Evolutionary conservation across 805 yeast genomes (phyloP).

Genomic region (Geotrichum ghanense): DNA sequence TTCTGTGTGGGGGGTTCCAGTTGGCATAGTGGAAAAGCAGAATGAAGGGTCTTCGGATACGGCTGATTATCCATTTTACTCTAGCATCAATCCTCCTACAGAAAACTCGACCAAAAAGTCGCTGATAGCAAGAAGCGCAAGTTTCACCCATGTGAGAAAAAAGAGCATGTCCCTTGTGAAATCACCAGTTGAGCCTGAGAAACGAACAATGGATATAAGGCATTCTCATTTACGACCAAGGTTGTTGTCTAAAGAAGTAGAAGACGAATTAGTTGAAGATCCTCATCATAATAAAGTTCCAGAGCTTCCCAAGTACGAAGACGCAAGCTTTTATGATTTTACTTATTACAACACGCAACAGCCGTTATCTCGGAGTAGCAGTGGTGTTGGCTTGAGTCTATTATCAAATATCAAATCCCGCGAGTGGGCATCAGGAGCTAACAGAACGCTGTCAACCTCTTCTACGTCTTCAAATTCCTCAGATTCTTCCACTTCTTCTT

Average conservation of each 20-base stretch:
- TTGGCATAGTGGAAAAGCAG: conserved; percentile 16
- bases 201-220: conserved; percentile 22
- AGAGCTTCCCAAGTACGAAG: neutral
- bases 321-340: neutral
- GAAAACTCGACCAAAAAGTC: neutral
- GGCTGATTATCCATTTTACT: conserved; percentile 19
- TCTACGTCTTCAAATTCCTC: neutral
- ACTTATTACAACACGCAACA: neutral
- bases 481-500: neutral
- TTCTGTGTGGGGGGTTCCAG: conserved; percentile 21
- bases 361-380: neutral
- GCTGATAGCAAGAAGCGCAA: neutral
- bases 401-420: neutral
- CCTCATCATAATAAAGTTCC: neutral
- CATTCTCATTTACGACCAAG: conserved; percentile 39
- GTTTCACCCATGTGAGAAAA: neutral
- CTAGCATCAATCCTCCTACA: neutral
- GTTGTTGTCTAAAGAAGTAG: conserved; percentile 64
- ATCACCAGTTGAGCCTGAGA: neutral
- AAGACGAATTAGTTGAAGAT: conserved; percentile 31
- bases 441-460: neutral
- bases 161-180: neutral
- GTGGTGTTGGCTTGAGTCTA: neutral
- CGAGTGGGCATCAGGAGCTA: neutral
- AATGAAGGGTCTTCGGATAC: neutral